A percentile compares a stretch with the other conserved stretches of the same genome.
phyloP scores from a whole-genome alignment of 768 basidiomycete species.

The Termitomyces sp. region DNA sequence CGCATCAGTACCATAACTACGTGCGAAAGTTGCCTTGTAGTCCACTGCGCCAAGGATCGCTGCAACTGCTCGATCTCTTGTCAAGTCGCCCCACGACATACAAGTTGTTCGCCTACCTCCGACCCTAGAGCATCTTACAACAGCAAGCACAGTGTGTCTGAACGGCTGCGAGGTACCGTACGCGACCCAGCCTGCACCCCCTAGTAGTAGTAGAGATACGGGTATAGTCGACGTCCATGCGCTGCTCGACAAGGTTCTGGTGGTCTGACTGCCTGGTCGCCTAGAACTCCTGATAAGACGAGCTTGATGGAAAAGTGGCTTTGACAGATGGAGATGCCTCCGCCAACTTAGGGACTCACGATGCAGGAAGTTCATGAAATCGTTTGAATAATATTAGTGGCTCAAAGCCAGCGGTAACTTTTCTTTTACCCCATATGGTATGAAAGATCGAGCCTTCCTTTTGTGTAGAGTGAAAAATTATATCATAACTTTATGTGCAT shows the following conservation, averaged over 20 bases:
- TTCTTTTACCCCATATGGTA: conserved; percentile 13
- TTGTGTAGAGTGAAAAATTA: too few relatives aligned
- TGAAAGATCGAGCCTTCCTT: too few relatives aligned
- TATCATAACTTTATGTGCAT: too few relatives aligned
- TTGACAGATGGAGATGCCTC: conserved; percentile 7
- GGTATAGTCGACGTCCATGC: conserved; percentile 36
- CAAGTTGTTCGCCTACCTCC: conserved; percentile 42
- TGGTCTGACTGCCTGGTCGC: conserved; percentile 1
- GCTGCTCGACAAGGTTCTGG: neutral
- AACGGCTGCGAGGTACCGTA: conserved; percentile 73
- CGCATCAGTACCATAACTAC: conserved; percentile 44
- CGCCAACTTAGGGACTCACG: conserved; percentile 17
- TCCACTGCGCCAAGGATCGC: conserved; percentile 62
- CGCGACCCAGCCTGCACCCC: conserved; percentile 35
- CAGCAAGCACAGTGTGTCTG: conserved; percentile 69
- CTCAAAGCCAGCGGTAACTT: neutral
- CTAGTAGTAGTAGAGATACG: conserved; percentile 28
- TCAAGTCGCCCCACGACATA: conserved; percentile 15
- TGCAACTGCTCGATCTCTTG: conserved; percentile 38
- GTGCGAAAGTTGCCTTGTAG: conserved; percentile 65
- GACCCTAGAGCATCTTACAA: conserved; percentile 74
- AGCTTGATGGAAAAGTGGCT: conserved; percentile 1
- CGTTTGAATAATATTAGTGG: neutral
- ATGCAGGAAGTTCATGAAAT: conserved; percentile 16
- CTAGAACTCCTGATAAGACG: conserved; percentile 7